These are phyloP conservation scores for Aspergillus brunneoviolaceus DNA, from an alignment of 2,329 filamentous ascomycete genomes.

Conservation along the genomic window DNA sequence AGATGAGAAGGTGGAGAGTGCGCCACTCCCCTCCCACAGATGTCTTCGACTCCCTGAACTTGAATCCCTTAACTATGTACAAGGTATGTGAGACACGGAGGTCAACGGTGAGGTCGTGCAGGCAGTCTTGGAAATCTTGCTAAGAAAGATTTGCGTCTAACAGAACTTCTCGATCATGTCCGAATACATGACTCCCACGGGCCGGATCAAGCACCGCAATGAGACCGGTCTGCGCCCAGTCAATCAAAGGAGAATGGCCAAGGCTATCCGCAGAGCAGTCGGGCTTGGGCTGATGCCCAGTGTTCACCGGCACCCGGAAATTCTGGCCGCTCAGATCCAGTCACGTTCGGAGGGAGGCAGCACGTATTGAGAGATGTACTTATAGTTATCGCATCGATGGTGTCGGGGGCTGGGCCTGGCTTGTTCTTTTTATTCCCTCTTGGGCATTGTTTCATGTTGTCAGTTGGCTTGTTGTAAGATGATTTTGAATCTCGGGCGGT, in stretches of 20 bases:
- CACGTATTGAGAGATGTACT: constrained; percentile 14
- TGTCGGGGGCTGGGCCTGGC: neutral
- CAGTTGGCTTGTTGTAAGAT: neutral
- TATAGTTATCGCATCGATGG: neutral
- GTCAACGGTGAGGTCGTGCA: neutral
- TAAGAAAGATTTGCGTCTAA: constrained; percentile 7
- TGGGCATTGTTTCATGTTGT: neutral
- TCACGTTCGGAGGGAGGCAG: constrained; percentile 27
- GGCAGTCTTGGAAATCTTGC: neutral
- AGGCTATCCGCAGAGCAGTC: constrained; percentile 84
- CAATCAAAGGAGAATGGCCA: constrained; percentile 91
- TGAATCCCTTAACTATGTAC: constrained; percentile 83
- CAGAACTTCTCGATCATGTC: constrained; percentile 92
- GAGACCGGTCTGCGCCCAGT: constrained; percentile 78
- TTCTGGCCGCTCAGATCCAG: constrained; percentile 54
- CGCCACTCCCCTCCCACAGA: constrained; percentile 60
- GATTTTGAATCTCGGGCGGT: neutral
- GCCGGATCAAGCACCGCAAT: constrained; percentile 74
- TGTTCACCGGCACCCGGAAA: constrained; percentile 83
- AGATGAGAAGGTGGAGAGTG: constrained; percentile 79
- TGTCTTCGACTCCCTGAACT: constrained; percentile 73
- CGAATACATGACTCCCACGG: constrained; percentile 81
- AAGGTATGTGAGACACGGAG: constrained; percentile 59
- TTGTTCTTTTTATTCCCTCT: neutral
- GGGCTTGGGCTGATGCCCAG: constrained; percentile 90